Base-by-base conservation (phyloP, 768 basidiomycete genomes). In the Suillus placidus region DNA sequence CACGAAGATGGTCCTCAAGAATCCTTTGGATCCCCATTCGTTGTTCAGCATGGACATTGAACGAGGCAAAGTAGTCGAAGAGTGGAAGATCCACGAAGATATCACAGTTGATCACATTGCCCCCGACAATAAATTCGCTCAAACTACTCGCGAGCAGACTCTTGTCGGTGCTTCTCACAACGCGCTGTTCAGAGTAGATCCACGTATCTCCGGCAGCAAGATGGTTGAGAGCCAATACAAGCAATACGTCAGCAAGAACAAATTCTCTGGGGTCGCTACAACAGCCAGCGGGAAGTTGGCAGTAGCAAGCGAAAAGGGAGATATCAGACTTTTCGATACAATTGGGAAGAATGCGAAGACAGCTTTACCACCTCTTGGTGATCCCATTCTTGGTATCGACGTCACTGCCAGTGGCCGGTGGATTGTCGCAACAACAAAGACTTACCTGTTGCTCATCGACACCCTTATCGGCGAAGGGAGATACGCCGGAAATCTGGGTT, bases 281-380 rank as follows among this genome's bases (percentile, higher is more conserved):
- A 99, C 97, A 16, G 89, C 88, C 42, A 76, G 80, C 20, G 97
- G 97, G 16, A 90, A 91, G 76, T 82, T 99, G 67, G 97, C 95
- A 8, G 92, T 99, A 13, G 95, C 93, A 42, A 95, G 94, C 71
- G 91, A 93, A 76, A 99, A 99, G 81, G 97, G 97, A 63, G 97
- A 99, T 74, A 92, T 99, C 69, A 84, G 96, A 45, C 81, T 99
- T 63, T 99, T 95, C 70, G 97, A 99, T 78, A 84, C 90, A 56
- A 91, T 99, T 69, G 97, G 97, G 52, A 99, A 99, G 85, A 99
- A 94, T 73, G 97, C 97, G 35, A 99, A 99, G 87, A 99, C 97
- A 13, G 95, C 96, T 14, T 81, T 99, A 42, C 95, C 96, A 40
- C 93, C 95, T 52, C 83, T 98, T 23, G 97, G 97, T 16, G 95